Percentiles rank a stretch among this genome's conserved stretches.
Conservation (phyloP, 495 filamentous ascomycete species). For the Neohortaea acidophila region DNA sequence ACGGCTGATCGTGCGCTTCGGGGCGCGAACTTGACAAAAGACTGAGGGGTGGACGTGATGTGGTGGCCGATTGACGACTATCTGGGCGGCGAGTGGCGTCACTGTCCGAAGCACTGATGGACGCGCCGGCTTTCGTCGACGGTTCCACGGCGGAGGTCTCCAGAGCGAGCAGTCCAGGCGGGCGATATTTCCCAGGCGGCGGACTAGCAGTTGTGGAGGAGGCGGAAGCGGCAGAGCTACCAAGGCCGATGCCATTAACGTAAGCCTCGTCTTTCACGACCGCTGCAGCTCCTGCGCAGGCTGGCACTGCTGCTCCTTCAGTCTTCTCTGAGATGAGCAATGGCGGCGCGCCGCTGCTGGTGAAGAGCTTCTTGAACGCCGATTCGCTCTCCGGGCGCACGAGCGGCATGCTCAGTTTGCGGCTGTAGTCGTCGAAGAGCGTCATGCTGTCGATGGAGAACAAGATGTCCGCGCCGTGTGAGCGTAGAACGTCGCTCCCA, state of each 20-base stretch:
- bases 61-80: constrained; percentile 19
- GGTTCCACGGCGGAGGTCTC: constrained; percentile 1
- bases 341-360: constrained; percentile 33
- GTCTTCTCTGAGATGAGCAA: too few relatives aligned
- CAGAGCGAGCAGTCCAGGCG: constrained; percentile 10
- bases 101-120: constrained; percentile 6
- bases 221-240: constrained; percentile 13
- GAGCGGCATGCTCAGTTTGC: constrained; percentile 82
- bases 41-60: constrained; percentile 8
- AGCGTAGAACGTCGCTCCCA: constrained; percentile 61
- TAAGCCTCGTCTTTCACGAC: constrained; percentile 4
- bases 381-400: constrained; percentile 82
- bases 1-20: constrained; percentile 2
- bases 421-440: constrained; percentile 70
- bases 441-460: constrained; percentile 83
- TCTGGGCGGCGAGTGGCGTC: constrained; percentile 9
- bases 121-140: constrained; percentile 9
- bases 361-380: constrained; percentile 60
- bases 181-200: constrained; percentile 14
- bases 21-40: constrained; percentile 7
- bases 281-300: not conserved
- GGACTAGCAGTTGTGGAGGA: constrained; percentile 16
- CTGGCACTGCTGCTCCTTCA: not conserved
- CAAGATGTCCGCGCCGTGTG: constrained; percentile 78
- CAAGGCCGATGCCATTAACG: constrained; percentile 15